phyloP scores from a whole-genome alignment of 495 filamentous ascomycete species.

The Penicillium goetzii region DNA sequence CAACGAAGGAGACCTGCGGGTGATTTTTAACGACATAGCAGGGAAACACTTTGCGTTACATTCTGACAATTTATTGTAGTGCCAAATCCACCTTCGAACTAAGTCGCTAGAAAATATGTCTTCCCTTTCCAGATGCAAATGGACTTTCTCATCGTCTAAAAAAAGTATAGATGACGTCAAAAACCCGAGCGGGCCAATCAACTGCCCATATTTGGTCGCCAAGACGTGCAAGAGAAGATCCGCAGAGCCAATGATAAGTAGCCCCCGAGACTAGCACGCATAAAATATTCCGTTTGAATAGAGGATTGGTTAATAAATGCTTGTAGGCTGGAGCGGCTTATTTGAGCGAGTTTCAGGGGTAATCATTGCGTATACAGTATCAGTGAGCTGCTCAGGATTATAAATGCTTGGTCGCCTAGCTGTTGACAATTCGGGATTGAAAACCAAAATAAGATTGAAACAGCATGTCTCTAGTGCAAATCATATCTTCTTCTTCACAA shows the following conservation, averaged over 20 bases:
- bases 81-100: background rate
- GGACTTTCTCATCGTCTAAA: background rate
- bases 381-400: background rate
- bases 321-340: background rate
- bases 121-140: background rate
- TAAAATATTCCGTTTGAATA: background rate
- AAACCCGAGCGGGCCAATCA: background rate
- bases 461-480: no score
- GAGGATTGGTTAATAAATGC: background rate
- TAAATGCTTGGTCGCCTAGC: background rate
- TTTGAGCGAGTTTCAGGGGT: background rate
- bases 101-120: background rate
- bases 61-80: background rate
- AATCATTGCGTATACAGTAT: background rate
- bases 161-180: background rate
- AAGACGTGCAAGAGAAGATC: background rate
- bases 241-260: background rate
- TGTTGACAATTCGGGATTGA: background rate
- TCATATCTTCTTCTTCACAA: constrained; percentile 20
- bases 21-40: background rate
- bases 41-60: background rate
- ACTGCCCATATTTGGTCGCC: background rate
- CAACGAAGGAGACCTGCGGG: background rate
- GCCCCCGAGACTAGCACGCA: background rate
- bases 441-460: background rate